phyloP scores from a whole-genome alignment of 108 stramenopile species.

The Cylindrotheca fusiformis region DNA sequence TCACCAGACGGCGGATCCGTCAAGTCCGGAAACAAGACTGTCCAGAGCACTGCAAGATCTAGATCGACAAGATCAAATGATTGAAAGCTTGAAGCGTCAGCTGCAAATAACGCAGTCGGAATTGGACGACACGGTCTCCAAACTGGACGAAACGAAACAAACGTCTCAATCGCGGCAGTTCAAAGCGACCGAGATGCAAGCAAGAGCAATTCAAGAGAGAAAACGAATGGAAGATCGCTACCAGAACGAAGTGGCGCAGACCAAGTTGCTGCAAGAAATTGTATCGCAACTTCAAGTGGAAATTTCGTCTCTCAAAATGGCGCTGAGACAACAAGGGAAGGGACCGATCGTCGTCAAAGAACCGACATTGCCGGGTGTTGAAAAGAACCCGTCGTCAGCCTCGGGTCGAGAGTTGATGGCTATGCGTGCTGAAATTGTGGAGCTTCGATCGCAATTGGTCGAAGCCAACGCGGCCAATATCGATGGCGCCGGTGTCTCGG shows the following conservation, averaged over 20 bases:
- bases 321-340: conserved; percentile 8
- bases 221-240: conserved; percentile 13
- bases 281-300: conserved; percentile 17
- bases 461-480: conserved; percentile 26
- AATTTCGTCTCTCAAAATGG: conserved; percentile 13
- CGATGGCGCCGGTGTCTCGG: conserved; percentile 6
- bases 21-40: conserved; percentile 11
- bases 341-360: too few species aligned
- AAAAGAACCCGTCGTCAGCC: neutral
- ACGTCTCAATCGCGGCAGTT: conserved; percentile 11
- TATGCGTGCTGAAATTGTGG: conserved; percentile 27
- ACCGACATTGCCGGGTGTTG: neutral
- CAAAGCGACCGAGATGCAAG: conserved; percentile 17
- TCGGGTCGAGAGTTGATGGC: conserved; percentile 1
- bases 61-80: conserved; percentile 18
- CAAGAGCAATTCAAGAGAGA: conserved; percentile 14
- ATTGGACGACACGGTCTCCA: conserved; percentile 10
- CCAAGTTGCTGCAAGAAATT: conserved; percentile 5
- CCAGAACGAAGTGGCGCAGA: conserved; percentile 12
- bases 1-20: conserved; percentile 6
- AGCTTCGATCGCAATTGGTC: conserved; percentile 20
- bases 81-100: conserved; percentile 22
- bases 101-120: conserved; percentile 13
- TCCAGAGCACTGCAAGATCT: conserved; percentile 23
- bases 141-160: conserved; percentile 10